These are phyloP conservation scores for Fragilaria crotonensis DNA, from an alignment of 108 stramenopile genomes.

Conservation along the genomic window DNA sequence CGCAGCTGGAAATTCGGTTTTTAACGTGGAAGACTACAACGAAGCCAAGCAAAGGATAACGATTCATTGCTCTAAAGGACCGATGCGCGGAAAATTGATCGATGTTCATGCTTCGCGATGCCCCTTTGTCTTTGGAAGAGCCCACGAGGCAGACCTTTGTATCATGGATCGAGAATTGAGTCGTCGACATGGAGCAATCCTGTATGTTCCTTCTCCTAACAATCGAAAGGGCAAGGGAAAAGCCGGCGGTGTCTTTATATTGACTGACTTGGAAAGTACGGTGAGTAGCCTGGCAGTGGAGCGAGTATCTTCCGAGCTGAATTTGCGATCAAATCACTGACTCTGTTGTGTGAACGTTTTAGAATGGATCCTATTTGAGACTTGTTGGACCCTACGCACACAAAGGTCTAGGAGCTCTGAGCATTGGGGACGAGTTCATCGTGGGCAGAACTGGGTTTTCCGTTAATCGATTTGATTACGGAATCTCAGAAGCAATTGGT, in stretches of 20 bases:
- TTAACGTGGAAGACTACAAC: slow-evolving; percentile 80
- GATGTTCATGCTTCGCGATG: slow-evolving; percentile 64
- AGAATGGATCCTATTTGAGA: slow-evolving; percentile 90
- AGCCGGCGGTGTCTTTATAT: slow-evolving; percentile 46
- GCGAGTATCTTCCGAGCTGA: not conserved
- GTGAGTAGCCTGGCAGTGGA: slow-evolving; percentile 37
- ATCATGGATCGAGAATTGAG: slow-evolving; percentile 88
- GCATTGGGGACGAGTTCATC: slow-evolving; percentile 89
- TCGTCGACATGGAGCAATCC: slow-evolving; percentile 78
- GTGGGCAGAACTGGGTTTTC: slow-evolving; percentile 97
- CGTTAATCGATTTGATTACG: slow-evolving; percentile 95
- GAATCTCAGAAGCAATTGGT: slow-evolving; percentile 91
- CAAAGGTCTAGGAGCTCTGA: slow-evolving; percentile 74
- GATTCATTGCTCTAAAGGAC: slow-evolving; percentile 85
- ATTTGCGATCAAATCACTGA: not conserved
- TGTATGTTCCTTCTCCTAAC: slow-evolving; percentile 45
- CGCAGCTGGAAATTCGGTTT: slow-evolving; percentile 86
- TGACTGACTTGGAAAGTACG: slow-evolving; percentile 85
- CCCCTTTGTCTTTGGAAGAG: slow-evolving; percentile 85
- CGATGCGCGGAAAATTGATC: slow-evolving; percentile 79
- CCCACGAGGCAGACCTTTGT: slow-evolving; percentile 85
- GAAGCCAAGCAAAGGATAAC: slow-evolving; percentile 81
- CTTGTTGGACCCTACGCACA: slow-evolving; percentile 77
- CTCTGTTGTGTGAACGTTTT: slow-evolving; percentile 8
- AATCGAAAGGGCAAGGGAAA: slow-evolving; percentile 19